These are phyloP conservation scores for Lentinula detonsa DNA, from an alignment of 768 basidiomycete genomes.

Conservation along the genomic window DNA sequence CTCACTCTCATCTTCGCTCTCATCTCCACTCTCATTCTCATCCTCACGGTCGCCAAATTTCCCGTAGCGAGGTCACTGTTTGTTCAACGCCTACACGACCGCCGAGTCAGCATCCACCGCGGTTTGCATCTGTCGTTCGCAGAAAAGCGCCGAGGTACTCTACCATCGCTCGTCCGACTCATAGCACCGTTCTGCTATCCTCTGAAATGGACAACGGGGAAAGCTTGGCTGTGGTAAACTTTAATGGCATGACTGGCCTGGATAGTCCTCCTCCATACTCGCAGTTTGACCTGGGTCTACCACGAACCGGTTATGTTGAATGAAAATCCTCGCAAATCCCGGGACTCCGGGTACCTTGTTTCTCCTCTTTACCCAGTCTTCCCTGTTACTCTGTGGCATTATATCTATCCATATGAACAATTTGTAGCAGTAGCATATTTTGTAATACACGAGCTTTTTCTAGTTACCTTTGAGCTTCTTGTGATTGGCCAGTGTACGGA, in stretches of 20 bases:
- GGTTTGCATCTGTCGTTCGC: constrained; percentile 2
- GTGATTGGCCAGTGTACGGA: neutral
- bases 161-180: constrained; percentile 1
- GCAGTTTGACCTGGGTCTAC: neutral
- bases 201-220: no score
- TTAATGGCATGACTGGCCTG: no score
- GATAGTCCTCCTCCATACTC: neutral
- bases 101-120: neutral
- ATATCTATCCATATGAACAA: neutral
- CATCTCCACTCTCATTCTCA: neutral
- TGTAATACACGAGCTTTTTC: neutral
- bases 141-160: neutral
- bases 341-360: neutral
- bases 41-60: neutral
- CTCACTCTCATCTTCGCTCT: neutral
- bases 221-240: no score
- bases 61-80: neutral
- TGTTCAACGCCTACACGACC: no score
- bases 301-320: neutral
- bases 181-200: neutral
- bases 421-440: neutral
- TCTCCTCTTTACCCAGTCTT: neutral
- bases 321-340: neutral
- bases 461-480: neutral
- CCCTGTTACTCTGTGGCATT: neutral